Percentiles rank a stretch among this genome's conserved stretches.
Evolutionary conservation across 2,329 filamentous ascomycete species (phyloP).

Genomic region (Blastomyces gilchristii): DNA sequence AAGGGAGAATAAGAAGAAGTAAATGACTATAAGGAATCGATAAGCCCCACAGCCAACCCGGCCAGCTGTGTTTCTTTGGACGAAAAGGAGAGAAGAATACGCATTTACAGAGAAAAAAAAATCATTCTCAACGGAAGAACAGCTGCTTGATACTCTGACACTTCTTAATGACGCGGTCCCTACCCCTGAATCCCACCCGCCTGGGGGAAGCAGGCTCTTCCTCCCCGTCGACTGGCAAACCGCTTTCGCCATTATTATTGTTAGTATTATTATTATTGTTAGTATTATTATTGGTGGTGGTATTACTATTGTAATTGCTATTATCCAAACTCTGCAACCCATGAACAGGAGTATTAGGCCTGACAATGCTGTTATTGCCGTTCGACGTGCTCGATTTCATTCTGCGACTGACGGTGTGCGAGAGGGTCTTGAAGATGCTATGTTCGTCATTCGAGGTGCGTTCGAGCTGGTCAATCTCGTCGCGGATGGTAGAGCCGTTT

Average conservation of each 20-base stretch:
- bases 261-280: too few relatives aligned
- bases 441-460: constrained; percentile 33
- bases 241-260: neutral
- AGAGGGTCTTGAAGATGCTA: constrained; percentile 32
- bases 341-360: neutral
- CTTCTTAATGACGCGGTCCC: constrained; percentile 16
- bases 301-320: neutral
- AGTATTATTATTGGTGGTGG: too few relatives aligned
- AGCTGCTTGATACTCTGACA: constrained; percentile 21
- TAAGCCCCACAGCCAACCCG: too few relatives aligned
- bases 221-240: neutral
- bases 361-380: constrained; percentile 9
- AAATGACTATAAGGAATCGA: too few relatives aligned
- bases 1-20: too few relatives aligned
- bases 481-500: constrained; percentile 58
- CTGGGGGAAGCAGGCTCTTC: neutral
- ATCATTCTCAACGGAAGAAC: constrained; percentile 12
- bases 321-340: neutral
- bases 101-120: neutral
- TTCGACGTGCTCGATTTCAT: constrained; percentile 24
- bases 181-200: neutral
- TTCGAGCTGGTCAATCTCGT: constrained; percentile 54
- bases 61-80: too few relatives aligned
- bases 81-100: neutral
- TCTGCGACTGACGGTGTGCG: constrained; percentile 31